Evolutionary conservation across 1,284 basidiomycete genomes (phyloP).

Genomic region (Termitomyces sp.): DNA sequence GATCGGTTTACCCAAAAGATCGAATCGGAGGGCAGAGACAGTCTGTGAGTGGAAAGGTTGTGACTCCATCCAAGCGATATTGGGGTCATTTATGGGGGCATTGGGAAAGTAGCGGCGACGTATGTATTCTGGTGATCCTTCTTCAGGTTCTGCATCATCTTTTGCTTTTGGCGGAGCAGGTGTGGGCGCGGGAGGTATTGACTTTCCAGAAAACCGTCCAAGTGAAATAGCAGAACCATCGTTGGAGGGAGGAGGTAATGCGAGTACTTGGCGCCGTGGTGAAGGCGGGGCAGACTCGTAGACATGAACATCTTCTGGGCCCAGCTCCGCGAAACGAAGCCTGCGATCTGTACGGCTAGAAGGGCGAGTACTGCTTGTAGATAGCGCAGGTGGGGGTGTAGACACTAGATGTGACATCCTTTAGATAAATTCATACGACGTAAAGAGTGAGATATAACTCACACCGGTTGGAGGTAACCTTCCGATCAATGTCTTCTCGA

Average conservation of each 20-base stretch:
- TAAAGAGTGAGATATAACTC: slow-evolving; percentile 12
- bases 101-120: slow-evolving; percentile 81
- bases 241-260: slow-evolving; percentile 45
- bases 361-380: slow-evolving; percentile 34
- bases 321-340: slow-evolving; percentile 43
- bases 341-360: slow-evolving; percentile 37
- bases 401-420: slow-evolving; percentile 18
- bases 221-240: slow-evolving; percentile 47
- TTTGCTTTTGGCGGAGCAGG: slow-evolving; percentile 1
- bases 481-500: slow-evolving; percentile 14
- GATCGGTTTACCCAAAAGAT: slow-evolving; percentile 68
- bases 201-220: slow-evolving; percentile 39
- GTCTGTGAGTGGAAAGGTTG: slow-evolving; percentile 21
- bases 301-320: slow-evolving; percentile 54
- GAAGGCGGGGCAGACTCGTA: slow-evolving; percentile 77
- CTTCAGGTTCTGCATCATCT: slow-evolving; percentile 39
- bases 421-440: slow-evolving; percentile 6
- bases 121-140: slow-evolving; percentile 80
- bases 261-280: slow-evolving; percentile 52
- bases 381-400: slow-evolving; percentile 34
- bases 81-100: slow-evolving; percentile 61
- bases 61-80: slow-evolving; percentile 68
- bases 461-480: slow-evolving; percentile 22
- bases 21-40: slow-evolving; percentile 54
- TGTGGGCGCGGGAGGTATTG: slow-evolving; percentile 11